Evolutionary conservation across 305 asterid genomes (phyloP).

Genomic region (Petunia hybrid): DNA sequence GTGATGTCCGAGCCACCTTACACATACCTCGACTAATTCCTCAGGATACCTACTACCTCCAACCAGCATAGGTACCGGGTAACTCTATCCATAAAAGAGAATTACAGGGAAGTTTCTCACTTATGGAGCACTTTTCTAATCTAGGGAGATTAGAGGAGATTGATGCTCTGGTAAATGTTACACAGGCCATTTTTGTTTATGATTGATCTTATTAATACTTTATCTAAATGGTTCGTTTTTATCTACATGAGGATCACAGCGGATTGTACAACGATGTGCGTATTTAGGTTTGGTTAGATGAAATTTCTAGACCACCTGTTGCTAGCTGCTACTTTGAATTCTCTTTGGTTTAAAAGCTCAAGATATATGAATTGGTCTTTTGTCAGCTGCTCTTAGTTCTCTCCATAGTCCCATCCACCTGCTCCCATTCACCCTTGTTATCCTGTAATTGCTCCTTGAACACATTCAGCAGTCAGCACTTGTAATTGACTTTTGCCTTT

Average conservation of each 20-base stretch:
- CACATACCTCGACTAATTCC: no score
- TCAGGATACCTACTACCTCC: no score
- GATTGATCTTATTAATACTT: not conserved
- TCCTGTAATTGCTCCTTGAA: not conserved
- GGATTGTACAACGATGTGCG: slow-evolving; percentile 7
- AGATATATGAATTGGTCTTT: not conserved
- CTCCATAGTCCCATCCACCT: not conserved
- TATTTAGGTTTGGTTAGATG: slow-evolving; percentile 3
- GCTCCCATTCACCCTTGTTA: not conserved
- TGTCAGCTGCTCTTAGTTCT: slow-evolving; percentile 11
- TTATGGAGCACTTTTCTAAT: not conserved
- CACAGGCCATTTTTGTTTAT: not conserved
- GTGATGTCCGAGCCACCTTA: no score
- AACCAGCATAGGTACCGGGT: no score
- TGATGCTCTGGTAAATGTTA: not conserved
- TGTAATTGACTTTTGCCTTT: not conserved
- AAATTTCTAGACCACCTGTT: not conserved
- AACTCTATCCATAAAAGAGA: no score
- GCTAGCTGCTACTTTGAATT: slow-evolving; percentile 13
- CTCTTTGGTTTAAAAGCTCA: not conserved
- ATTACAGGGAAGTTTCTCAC: not conserved
- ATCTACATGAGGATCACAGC: not conserved
- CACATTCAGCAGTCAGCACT: not conserved
- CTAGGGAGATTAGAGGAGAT: not conserved
- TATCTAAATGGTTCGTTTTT: not conserved